These are phyloP conservation scores for Sporisorium scitamineum DNA, from an alignment of 1,284 basidiomycete species.

Conservation along the genomic window DNA sequence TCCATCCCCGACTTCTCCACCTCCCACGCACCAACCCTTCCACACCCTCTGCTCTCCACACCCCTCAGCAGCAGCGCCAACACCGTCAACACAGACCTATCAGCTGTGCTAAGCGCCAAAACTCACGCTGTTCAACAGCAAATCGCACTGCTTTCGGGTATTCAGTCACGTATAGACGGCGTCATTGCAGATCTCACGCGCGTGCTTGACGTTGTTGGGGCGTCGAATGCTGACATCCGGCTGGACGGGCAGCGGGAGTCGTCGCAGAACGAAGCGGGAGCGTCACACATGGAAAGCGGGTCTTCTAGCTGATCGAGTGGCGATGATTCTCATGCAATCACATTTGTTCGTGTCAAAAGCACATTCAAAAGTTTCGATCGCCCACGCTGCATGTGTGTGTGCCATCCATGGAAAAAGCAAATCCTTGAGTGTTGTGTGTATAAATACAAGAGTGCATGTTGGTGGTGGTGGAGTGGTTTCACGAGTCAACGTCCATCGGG, in stretches of 20 bases:
- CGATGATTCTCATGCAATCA: background rate
- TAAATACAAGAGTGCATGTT: constrained; percentile 25
- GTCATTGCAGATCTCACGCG: constrained; percentile 25
- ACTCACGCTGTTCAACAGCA: constrained; percentile 13
- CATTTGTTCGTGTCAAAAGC: background rate
- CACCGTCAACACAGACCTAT: background rate
- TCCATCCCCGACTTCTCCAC: constrained; percentile 55
- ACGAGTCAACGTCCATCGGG: constrained; percentile 33
- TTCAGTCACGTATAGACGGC: constrained; percentile 25
- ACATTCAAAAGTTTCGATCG: background rate
- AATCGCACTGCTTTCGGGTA: constrained; percentile 12
- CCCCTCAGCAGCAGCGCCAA: background rate
- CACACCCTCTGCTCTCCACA: constrained; percentile 36
- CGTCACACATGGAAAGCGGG: background rate
- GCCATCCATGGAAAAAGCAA: constrained; percentile 29
- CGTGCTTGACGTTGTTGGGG: constrained; percentile 13
- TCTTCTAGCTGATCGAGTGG: background rate
- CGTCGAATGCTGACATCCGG: background rate
- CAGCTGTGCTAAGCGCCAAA: background rate
- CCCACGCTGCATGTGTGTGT: constrained; percentile 1
- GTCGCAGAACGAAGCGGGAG: background rate
- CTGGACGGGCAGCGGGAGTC: background rate
- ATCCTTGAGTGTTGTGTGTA: constrained; percentile 14
- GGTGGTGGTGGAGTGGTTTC: background rate
- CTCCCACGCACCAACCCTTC: constrained; percentile 46